Base-by-base conservation (phyloP, 805 yeast species). In the Starmera quercuum region DNA sequence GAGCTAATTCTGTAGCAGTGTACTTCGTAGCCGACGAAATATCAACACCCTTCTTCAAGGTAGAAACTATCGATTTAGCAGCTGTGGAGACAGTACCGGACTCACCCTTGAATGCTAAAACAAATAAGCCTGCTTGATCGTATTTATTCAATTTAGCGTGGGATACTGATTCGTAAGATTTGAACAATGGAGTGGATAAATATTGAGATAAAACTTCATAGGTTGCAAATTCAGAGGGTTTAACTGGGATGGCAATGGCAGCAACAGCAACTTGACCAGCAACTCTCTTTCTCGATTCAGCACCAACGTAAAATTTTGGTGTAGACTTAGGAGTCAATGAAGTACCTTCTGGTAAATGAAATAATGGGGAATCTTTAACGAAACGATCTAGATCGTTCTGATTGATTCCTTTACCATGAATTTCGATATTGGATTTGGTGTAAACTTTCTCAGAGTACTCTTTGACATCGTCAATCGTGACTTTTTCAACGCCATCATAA, bases 61-160 rank as follows among this genome's bases (percentile, higher is more conserved):
- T 42, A 36, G 71, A 49, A 59, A 75, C 73, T 46, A 79, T 71
- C 50, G 70, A 62, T 56, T 74, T 72, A 57, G 86, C 74, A 51
- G 76, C 73, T 39, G 66, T 59, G 33, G 82, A 58, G 41, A 81
- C 86, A 33, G 62, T 64, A 24, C 72, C 56, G 39, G 87, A 73
- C 24, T 69, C 54, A 45, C 82, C 83, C 41, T 75, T 54, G 42
- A 81, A 79, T 36, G 75, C 62, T 36, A 86, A 68, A 48, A 81
- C 73, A 66, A 92, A 82, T 52, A 92, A 72, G 37, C 90, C 84
- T 39, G 87, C 84, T 55, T 80, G 87, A 46, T 76, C 67, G 73
- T 82, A 87, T 55, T 73, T 66, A 56, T 68, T 64, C 50, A 83
- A 65, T 49, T 67, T 48, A 42, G 69, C 74, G 37, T 59, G 59